Conservation (phyloP, 2,329 filamentous ascomycete species). For the Neonectria faginata region DNA sequence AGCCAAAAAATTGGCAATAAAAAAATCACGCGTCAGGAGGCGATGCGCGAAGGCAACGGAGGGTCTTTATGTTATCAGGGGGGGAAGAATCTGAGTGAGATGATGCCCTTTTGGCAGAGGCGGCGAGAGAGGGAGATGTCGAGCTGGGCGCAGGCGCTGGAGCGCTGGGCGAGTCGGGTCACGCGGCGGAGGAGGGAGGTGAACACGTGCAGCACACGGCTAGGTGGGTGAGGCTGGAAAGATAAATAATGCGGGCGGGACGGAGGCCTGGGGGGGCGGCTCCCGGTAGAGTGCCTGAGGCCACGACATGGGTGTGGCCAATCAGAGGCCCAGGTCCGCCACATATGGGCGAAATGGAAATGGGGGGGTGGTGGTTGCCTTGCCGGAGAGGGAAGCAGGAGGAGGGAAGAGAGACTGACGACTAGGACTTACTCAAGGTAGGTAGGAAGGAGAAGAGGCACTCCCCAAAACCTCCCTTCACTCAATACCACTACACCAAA, state of each 20-base stretch:
- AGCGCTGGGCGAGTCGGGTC: constrained; percentile 48
- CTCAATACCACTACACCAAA: not conserved
- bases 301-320: constrained; percentile 31
- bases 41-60: constrained; percentile 24
- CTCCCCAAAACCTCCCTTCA: not conserved
- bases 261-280: constrained; percentile 8
- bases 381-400: constrained; percentile 26
- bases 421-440: too few species aligned
- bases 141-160: constrained; percentile 34
- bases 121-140: constrained; percentile 20
- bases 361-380: constrained; percentile 33
- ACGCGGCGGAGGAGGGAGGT: constrained; percentile 53
- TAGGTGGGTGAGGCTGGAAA: constrained; percentile 51
- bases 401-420: constrained; percentile 5
- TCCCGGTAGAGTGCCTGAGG: constrained; percentile 39
- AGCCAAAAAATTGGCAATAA: constrained; percentile 23
- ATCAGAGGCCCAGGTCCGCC: constrained; percentile 35
- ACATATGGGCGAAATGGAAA: constrained; percentile 40
- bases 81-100: constrained; percentile 37
- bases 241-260: constrained; percentile 49
- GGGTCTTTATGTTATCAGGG: constrained; percentile 48
- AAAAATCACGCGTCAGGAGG: constrained; percentile 32
- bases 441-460: not conserved
- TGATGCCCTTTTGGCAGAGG: constrained; percentile 29
- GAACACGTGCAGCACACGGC: constrained; percentile 52